A percentile compares a stretch with the other conserved stretches of the same genome.
Evolutionary conservation across 1,284 basidiomycete genomes (phyloP).

Genomic region (Pseudozyma tsukubaensis): DNA sequence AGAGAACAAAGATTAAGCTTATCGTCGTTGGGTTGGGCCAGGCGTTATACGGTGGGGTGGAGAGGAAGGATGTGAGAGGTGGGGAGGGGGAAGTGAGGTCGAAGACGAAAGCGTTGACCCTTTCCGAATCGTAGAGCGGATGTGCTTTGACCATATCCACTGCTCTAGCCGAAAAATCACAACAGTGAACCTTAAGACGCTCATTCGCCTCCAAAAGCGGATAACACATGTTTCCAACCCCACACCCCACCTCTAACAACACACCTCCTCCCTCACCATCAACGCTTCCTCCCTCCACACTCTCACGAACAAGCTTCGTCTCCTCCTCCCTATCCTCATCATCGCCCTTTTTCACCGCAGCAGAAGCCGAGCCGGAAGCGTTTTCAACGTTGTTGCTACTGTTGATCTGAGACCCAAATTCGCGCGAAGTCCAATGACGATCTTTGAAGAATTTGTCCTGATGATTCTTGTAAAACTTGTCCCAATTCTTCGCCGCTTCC

Average conservation of each 20-base stretch:
- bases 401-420: conserved; percentile 51
- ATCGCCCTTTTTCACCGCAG: conserved; percentile 15
- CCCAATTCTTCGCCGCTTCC: conserved; percentile 66
- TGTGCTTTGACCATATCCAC: conserved; percentile 64
- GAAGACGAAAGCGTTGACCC: conserved; percentile 68
- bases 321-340: conserved; percentile 39
- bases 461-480: conserved; percentile 68
- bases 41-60: not conserved
- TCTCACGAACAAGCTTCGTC: conserved; percentile 9
- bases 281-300: not conserved
- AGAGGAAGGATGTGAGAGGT: conserved; percentile 11
- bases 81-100: conserved; percentile 55
- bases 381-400: too few relatives aligned
- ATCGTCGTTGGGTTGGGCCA: conserved; percentile 57
- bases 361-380: not conserved
- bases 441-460: conserved; percentile 69
- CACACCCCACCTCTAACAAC: conserved; percentile 66
- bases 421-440: conserved; percentile 68
- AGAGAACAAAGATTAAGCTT: conserved; percentile 68
- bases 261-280: conserved; percentile 30
- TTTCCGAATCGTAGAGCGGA: conserved; percentile 41
- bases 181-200: conserved; percentile 61
- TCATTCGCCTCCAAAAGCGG: conserved; percentile 57
- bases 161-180: conserved; percentile 66
- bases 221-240: conserved; percentile 67